Evolutionary conservation across 1,284 basidiomycete genomes (phyloP), one percentile per base, ranked within the genome.

Genomic region (Ceratobasidium sp.): DNA sequence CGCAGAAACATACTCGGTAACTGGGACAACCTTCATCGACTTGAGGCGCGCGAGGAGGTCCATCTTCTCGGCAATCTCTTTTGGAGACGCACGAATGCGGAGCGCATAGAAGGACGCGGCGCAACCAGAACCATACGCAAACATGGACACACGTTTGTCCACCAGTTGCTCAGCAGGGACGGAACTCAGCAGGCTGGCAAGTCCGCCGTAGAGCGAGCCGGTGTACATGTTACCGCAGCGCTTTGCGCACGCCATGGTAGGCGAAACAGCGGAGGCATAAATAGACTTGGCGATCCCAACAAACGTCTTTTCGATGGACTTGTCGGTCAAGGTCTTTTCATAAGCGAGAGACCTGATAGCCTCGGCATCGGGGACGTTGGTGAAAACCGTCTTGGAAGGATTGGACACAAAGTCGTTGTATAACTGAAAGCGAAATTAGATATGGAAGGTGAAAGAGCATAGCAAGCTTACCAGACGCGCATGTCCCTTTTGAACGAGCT

Each of bases 141-240:
- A 99, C 85, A 98, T 85, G 76, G 89, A 90, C 79, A 96, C 84
- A 46, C 93, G 87, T 85, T 95, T 96, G 82, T 87, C 90, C 77
- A 84, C 80, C 73, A 95, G 82, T 74, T 88, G 83, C 18, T 85
- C 81, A 8, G 91, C 87, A 76, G 88, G 86, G 53, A 92, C 86
- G 54, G 85, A 84, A 66, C 91, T 86, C 59, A 97, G 79, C 42
- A 96, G 83, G 16, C 90, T 93, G 42, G 95, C 92, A 73, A 99
- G 87, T 76, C 94, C 95, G 72, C 94, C 95, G 80, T 96, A 98
- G 33, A 99, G 85, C 54, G 94, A 96, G n/a, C 92, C 96, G 25
- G 96, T 96, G 87, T 99, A 98, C 92, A 96, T 97, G 88, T 99
- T 98, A 18, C 96, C 96, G 78, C 95, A 88, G 69, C 93, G 89